Conservation (phyloP, 495 filamentous ascomycete species). For the Talaromyces nanjingensis region DNA sequence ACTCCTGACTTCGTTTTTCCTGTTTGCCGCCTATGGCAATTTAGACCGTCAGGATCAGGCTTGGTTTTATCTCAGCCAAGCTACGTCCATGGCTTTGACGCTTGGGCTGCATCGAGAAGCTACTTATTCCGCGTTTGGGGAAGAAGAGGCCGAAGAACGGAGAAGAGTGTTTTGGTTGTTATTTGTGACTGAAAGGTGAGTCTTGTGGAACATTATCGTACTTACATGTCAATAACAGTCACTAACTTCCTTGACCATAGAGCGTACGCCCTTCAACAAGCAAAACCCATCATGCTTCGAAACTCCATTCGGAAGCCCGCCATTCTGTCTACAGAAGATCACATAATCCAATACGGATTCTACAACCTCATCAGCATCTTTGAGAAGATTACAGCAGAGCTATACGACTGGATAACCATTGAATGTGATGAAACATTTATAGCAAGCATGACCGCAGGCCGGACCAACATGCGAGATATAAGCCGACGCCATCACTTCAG, state of each 20-base stretch:
- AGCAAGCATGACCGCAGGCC: conserved; percentile 25
- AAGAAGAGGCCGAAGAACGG: conserved; percentile 44
- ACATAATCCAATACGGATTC: conserved; percentile 42
- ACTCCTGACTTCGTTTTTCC: conserved; percentile 72
- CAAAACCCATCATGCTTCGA: conserved; percentile 47
- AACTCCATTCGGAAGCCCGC: conserved; percentile 42
- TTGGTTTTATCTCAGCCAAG: conserved; percentile 60
- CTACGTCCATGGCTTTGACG: conserved; percentile 50
- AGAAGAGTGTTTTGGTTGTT: conserved; percentile 58
- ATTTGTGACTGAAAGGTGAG: conserved; percentile 53
- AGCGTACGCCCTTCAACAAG: conserved; percentile 43
- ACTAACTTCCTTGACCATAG: conserved; percentile 14
- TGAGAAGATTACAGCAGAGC: conserved; percentile 35
- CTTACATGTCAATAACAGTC: conserved; percentile 19
- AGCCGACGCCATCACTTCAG: conserved; percentile 14
- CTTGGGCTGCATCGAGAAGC: conserved; percentile 53
- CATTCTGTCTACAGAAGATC: conserved; percentile 40
- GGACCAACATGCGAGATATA: neutral
- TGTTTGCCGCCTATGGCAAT: conserved; percentile 69
- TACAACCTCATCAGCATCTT: conserved; percentile 49
- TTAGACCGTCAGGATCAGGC: conserved; percentile 47
- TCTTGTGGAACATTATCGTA: neutral
- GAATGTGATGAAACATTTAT: conserved; percentile 30
- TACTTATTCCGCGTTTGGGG: conserved; percentile 35
- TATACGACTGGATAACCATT: conserved; percentile 38